These are phyloP conservation scores for Stylonectria norvegica DNA, from an alignment of 2,329 filamentous ascomycete genomes.

Conservation along the genomic window DNA sequence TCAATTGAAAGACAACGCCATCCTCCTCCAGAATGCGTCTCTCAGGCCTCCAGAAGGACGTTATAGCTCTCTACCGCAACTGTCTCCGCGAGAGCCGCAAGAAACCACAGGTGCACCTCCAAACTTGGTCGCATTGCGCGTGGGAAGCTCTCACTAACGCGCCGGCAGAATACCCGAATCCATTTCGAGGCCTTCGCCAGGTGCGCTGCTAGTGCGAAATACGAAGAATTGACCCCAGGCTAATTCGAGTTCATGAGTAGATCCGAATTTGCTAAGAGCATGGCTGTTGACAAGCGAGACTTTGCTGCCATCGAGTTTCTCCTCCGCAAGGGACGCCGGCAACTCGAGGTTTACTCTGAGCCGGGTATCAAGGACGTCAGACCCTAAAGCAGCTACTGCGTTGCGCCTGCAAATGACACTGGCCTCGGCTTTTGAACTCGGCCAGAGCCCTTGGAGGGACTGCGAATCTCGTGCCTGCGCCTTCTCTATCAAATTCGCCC, in stretches of 20 bases:
- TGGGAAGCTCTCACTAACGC: conserved; percentile 10
- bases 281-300: conserved; percentile 72
- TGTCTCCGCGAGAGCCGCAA: conserved; percentile 78
- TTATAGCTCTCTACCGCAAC: conserved; percentile 78
- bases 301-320: conserved; percentile 84
- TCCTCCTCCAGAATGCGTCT: conserved; percentile 37
- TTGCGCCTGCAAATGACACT: not conserved
- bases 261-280: conserved; percentile 71
- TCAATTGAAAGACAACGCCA: not conserved
- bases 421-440: not conserved
- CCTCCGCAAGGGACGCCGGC: conserved; percentile 73
- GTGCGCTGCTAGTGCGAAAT: conserved; percentile 46
- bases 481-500: too few relatives aligned
- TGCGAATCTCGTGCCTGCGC: not conserved
- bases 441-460: conserved; percentile 1
- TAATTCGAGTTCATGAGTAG: too few relatives aligned
- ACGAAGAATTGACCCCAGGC: too few relatives aligned
- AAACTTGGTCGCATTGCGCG: not conserved
- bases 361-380: conserved; percentile 75
- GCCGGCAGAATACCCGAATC: conserved; percentile 47
- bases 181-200: conserved; percentile 64
- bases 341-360: conserved; percentile 78
- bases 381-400: conserved; percentile 25
- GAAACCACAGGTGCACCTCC: conserved; percentile 64
- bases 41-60: conserved; percentile 88